Conservation (phyloP, 1,284 basidiomycete species). For the Leccinum subspadiceum region DNA sequence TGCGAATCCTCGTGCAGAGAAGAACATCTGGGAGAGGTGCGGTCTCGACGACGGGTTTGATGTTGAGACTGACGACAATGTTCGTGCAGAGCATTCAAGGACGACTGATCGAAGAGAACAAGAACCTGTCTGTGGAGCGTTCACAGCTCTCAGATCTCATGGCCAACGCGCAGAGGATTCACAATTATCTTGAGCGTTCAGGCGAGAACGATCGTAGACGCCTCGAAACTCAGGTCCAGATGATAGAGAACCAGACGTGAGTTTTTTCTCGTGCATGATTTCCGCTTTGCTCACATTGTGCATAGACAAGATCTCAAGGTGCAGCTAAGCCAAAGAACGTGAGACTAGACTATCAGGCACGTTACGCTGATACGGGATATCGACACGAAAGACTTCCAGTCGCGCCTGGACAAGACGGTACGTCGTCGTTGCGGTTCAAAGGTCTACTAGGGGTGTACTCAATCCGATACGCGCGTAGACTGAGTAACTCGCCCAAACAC, state of each 20-base stretch:
- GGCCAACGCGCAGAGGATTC: constrained; percentile 86
- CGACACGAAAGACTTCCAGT: constrained; percentile 75
- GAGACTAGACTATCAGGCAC: constrained; percentile 64
- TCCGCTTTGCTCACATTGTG: too few relatives aligned
- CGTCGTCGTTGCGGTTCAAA: constrained; percentile 22
- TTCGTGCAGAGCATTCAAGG: constrained; percentile 64
- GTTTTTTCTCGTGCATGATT: constrained; percentile 17
- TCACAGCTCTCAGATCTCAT: constrained; percentile 85
- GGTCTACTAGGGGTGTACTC: constrained; percentile 2
- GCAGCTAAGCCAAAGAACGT: constrained; percentile 46
- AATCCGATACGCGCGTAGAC: constrained; percentile 40
- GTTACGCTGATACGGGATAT: constrained; percentile 76
- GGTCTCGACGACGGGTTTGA: constrained; percentile 20
- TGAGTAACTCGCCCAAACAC: constrained; percentile 65
- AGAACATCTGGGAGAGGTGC: constrained; percentile 83
- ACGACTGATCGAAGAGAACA: constrained; percentile 85
- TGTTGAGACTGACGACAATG: constrained; percentile 3
- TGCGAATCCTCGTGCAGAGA: constrained; percentile 86
- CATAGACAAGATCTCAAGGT: too few relatives aligned
- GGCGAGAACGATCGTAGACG: constrained; percentile 78
- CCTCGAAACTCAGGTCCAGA: constrained; percentile 77
- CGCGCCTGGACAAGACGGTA: constrained; percentile 70
- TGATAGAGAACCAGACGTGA: constrained; percentile 77
- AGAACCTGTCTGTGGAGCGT: constrained; percentile 74
- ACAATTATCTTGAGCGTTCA: constrained; percentile 80